These are phyloP conservation scores for Mycogone perniciosa DNA, from an alignment of 2,329 filamentous ascomycete species.

Conservation along the genomic window DNA sequence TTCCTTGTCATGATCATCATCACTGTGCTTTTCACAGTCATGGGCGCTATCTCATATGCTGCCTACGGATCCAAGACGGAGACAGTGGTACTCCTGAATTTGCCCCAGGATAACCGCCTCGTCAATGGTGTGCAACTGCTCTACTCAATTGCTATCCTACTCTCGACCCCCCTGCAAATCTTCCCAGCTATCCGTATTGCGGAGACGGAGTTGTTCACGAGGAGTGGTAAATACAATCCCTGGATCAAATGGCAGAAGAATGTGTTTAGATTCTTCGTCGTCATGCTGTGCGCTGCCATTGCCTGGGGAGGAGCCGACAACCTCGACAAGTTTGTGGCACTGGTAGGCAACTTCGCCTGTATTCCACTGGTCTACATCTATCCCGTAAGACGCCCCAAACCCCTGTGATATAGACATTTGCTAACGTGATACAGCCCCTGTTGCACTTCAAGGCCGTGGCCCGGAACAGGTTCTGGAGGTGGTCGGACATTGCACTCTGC, in stretches of 20 bases:
- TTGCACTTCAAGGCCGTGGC: slow-evolving; percentile 82
- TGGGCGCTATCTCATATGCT: slow-evolving; percentile 90
- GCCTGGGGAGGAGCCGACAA: slow-evolving; percentile 91
- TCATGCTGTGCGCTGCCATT: slow-evolving; percentile 76
- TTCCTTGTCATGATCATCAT: slow-evolving; percentile 92
- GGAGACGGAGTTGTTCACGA: slow-evolving; percentile 87
- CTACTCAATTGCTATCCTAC: slow-evolving; percentile 93
- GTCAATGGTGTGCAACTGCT: slow-evolving; percentile 96
- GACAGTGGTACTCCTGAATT: slow-evolving; percentile 91
- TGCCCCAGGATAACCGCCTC: slow-evolving; percentile 90
- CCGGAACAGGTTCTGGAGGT: slow-evolving; percentile 57
- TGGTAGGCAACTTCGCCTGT: slow-evolving; percentile 96
- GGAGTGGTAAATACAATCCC: slow-evolving; percentile 94
- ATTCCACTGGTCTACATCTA: slow-evolving; percentile 97
- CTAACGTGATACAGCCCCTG: slow-evolving; percentile 60
- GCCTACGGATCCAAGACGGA: slow-evolving; percentile 93
- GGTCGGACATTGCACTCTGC: slow-evolving; percentile 68
- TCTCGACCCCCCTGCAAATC: slow-evolving; percentile 92
- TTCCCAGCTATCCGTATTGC: slow-evolving; percentile 97
- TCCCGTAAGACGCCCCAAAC: slow-evolving; percentile 60
- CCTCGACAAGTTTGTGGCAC: slow-evolving; percentile 92
- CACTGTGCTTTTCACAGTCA: slow-evolving; percentile 80
- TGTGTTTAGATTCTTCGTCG: slow-evolving; percentile 86
- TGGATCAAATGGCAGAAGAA: slow-evolving; percentile 99
- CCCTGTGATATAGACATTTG: neutral